Base-by-base conservation (phyloP, 306 rosid species). In the Lagenaria siceraria region DNA sequence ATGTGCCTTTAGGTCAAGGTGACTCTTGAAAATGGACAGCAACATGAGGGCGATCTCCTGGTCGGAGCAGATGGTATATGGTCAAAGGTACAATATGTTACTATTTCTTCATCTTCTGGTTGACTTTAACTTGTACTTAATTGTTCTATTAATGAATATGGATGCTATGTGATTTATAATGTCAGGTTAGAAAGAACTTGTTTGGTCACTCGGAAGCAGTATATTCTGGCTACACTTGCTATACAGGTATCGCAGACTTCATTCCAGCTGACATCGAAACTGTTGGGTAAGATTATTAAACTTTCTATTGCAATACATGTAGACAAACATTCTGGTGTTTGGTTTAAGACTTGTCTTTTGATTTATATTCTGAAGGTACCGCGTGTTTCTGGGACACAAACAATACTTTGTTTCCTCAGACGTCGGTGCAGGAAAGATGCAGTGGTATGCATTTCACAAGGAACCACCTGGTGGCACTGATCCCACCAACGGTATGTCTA, bases 1-100 rank as follows among this genome's bases (percentile, higher is more conserved):
- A 33, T 76, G 48, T 69, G 69, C 46, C 80, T 77, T 73, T 79
- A 95, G 98, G 98, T 95, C 35, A 87, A 86, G 19, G 98, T 90
- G 81, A 82, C 80, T 56, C 88, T 96, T 68, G 97, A 92, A 82
- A 87, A 92, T 79, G 97, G 96, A 35, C 83, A 95, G 84, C 83
- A 81, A 66, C 88, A 78, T 74, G 99, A 89, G 77, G 99, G 99
- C 33, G 97, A 95, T 87, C 79, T 95, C 72, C 88, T 95, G 83
- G 91, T 95, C 79, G 99, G 99, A 77, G 97, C 99, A 24, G 99
- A 95, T 77, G 99, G 99, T 78, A 95, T 95, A 78, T 80, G 99
- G 97, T 95, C 99, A 70, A 90, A 95, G 99, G 99, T 92, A 82
- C 24, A 62, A 33, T 48, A 8, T 19, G 22, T 40, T 70, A 31